phyloP scores from a whole-genome alignment of 2,329 filamentous ascomycete species.

The Dactylonectria estremocensis region DNA sequence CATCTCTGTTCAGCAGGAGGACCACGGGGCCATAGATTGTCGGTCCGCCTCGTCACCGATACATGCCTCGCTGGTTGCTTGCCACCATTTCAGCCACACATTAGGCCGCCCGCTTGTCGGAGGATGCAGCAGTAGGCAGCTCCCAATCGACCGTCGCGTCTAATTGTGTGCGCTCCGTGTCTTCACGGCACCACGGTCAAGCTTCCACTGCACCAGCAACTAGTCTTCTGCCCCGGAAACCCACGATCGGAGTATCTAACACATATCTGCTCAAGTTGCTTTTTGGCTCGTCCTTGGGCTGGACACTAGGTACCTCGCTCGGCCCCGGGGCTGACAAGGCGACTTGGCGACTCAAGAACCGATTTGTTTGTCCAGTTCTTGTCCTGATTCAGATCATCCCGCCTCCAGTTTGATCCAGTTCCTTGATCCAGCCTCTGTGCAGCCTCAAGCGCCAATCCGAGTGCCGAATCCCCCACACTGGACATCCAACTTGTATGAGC shows the following conservation, averaged over 20 bases:
- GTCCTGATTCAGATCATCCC: constrained; percentile 27
- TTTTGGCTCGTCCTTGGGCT: constrained; percentile 14
- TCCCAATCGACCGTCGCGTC: neutral
- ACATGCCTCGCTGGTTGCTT: constrained; percentile 34
- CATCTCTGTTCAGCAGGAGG: constrained; percentile 25
- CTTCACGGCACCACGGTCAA: constrained; percentile 12
- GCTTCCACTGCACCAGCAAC: constrained; percentile 4
- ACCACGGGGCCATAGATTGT: constrained; percentile 43
- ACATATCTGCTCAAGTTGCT: constrained; percentile 24
- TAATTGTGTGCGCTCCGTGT: constrained; percentile 19
- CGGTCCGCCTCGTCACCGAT: constrained; percentile 28
- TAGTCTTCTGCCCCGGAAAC: constrained; percentile 6
- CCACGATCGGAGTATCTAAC: constrained; percentile 22
- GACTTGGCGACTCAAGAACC: neutral
- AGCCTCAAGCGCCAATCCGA: constrained; percentile 19
- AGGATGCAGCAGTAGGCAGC: constrained; percentile 8
- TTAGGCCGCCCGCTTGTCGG: constrained; percentile 7
- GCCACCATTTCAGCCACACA: constrained; percentile 46
- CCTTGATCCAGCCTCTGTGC: constrained; percentile 13
- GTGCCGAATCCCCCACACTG: neutral
- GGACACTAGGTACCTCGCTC: constrained; percentile 6
- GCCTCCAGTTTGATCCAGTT: neutral
- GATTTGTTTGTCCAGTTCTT: constrained; percentile 15
- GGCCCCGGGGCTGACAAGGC: constrained; percentile 5
- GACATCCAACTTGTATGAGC: constrained; percentile 14